Evolutionary conservation across 768 basidiomycete species (phyloP).

Genomic region (Phanerochaete carnosa): DNA sequence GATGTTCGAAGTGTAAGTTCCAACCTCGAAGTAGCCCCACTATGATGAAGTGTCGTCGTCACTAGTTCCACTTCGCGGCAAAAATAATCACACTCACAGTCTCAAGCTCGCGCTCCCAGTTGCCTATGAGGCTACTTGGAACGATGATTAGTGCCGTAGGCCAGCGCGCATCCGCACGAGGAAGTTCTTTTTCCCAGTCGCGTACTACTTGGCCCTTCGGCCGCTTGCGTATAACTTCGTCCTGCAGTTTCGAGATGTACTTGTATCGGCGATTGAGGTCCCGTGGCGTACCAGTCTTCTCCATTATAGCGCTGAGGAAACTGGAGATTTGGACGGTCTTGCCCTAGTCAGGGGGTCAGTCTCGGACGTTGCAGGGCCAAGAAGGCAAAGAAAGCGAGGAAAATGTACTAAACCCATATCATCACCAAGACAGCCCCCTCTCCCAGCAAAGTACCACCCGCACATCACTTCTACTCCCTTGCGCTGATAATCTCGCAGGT

Average conservation of each 20-base stretch:
- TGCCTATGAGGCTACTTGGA: conserved; percentile 77
- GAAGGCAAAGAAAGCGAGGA: neutral
- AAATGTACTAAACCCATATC: conserved; percentile 82
- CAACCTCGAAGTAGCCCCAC: conserved; percentile 96
- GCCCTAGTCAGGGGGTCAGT: conserved; percentile 32
- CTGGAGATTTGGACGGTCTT: conserved; percentile 96
- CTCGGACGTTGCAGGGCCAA: conserved; percentile 22
- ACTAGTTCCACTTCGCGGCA: too few species aligned
- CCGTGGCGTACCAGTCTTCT: conserved; percentile 60
- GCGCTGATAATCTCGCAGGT: conserved; percentile 87
- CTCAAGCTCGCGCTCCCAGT: conserved; percentile 89
- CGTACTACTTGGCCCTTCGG: conserved; percentile 33
- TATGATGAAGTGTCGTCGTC: too few species aligned
- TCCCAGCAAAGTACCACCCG: conserved; percentile 57
- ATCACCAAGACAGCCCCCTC: conserved; percentile 87
- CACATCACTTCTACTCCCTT: conserved; percentile 85
- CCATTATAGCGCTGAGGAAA: conserved; percentile 90
- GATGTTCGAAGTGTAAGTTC: conserved; percentile 53
- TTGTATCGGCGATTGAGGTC: conserved; percentile 68
- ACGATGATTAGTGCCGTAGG: conserved; percentile 86
- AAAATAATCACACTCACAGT: conserved; percentile 46
- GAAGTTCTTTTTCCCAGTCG: neutral
- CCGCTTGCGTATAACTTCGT: conserved; percentile 46
- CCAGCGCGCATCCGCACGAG: conserved; percentile 63
- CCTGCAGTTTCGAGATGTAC: conserved; percentile 66